Evolutionary conservation across 2,329 filamentous ascomycete genomes (phyloP), one percentile per base, ranked within the genome.

Genomic region (Penicillium frequentans): DNA sequence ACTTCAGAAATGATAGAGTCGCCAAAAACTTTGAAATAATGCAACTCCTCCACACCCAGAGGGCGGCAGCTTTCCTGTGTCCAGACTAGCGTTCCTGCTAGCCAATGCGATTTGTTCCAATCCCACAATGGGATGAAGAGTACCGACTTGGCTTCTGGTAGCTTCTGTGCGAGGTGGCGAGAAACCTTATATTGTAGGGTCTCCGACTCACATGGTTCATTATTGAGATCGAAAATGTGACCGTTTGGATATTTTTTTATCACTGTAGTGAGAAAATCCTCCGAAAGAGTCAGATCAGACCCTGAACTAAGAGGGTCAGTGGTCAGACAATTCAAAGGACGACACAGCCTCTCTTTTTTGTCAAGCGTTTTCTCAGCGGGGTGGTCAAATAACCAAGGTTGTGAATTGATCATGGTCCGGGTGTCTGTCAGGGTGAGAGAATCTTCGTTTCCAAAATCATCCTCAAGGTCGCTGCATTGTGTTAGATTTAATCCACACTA

Each of bases 61-160:
- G 45, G 52, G 1, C 64, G 64, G 16, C 65, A 57, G 19, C 35
- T 54, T 13, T 70, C 55, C 1, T 51, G 55, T 2, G 64, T 68
- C 72, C 72, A 75, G 3, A 65, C 57, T 1, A 75, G 29, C 3
- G 62, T 64, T 7, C 65, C 70, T 24, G 72, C 69, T 49, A 73
- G 64, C 72, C 72, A 74, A 27, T 68, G 60, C 13, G 70, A 65
- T 37, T 67, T 70, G 37, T 68, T 66, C 59, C 66, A 71, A 54
- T 73, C 70, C 71, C 72, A 74, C 4, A 75, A 26, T 1, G 72
- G 72, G 48, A 73, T 55, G 52, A 73, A 73, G 4, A 72, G 53
- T 2, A 70, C 53, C 3, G 65, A 71, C 11, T 56, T 64, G 1
- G 69, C 68, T 6, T 53, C 58, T 3, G 70, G 68, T 23, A 70